Evolutionary conservation across 2,329 filamentous ascomycete species (phyloP), one percentile per base, ranked within the genome.

Genomic region (Phialophora expanda): DNA sequence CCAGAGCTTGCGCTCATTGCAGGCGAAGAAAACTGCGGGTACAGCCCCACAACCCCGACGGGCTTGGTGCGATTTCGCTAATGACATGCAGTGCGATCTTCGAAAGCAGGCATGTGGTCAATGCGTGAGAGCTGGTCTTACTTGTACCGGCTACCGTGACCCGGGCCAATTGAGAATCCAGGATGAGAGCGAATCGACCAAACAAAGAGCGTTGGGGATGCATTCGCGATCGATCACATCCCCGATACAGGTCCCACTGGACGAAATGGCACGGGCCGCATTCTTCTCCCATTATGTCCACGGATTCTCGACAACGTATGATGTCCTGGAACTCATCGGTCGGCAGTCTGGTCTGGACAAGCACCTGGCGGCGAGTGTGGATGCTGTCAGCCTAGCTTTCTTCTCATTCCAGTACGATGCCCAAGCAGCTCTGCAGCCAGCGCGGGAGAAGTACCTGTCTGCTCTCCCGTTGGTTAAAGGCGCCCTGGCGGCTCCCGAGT

Each of bases 381-480:
- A 73, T 20, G 71, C 71, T 20, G 66, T 73, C 56, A 74, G 73
- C 53, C 59, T 74, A 17, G 70, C 72, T 7, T 73, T 72, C 59
- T 69, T 73, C 59, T 66, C 65, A 17, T 70, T 68, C 59, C 71
- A 66, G 12, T 64, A 64, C 30, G 51, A 66, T 34, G 69, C 59
- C 51, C 12, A 14, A 28, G 17, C 20, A 20, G 70, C 66, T 17
- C 61, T 64, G n/a, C 34, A 48, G 14, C 22, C 60, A 24, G 69
- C 70, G 1, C 54, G 63, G 22, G 56, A 68, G 22, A 61, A 61
- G 28, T 73, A 74, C 53, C n/a, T 65, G 38, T 48, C 72, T 46
- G 77, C 77, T 9, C 62, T 78, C 4, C 66, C 73, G n/a, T 66
- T 76, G 38, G 70, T 78, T 8, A 77, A 78, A 63, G 57, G 64